Conservation (phyloP, 495 filamentous ascomycete genomes). For the Aspergillus olivimuriae region DNA sequence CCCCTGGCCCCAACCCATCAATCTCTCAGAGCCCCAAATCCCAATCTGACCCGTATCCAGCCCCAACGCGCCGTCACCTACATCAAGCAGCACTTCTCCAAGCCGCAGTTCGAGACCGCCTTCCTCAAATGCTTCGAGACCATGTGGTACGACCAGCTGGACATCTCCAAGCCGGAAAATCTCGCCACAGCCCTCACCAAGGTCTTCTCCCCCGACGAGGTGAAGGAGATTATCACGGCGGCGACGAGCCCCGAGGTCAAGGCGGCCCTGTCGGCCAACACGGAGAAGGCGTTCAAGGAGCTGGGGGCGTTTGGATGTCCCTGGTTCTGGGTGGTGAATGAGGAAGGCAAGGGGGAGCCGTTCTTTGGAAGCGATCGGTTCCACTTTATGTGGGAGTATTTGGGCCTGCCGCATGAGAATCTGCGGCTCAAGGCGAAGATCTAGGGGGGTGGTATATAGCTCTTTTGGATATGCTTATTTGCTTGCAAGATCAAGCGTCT, state of each 20-base stretch:
- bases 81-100: constrained; percentile 49
- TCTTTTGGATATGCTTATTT: not conserved
- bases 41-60: constrained; percentile 17
- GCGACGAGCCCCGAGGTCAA: constrained; percentile 49
- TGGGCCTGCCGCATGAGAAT: constrained; percentile 33
- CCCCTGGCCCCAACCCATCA: constrained; percentile 9
- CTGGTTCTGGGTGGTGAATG: constrained; percentile 67
- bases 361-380: constrained; percentile 77
- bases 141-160: constrained; percentile 40
- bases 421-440: constrained; percentile 8
- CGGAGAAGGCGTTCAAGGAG: constrained; percentile 49
- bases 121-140: constrained; percentile 40
- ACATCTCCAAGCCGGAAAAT: constrained; percentile 43
- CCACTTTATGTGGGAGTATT: constrained; percentile 36
- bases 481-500: not conserved
- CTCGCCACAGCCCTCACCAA: constrained; percentile 25
- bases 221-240: constrained; percentile 44
- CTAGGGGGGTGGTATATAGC: not conserved
- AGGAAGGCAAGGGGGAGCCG: constrained; percentile 50
- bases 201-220: constrained; percentile 34
- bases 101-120: constrained; percentile 31
- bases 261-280: constrained; percentile 49
- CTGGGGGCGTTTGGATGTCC: constrained; percentile 68
- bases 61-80: constrained; percentile 59
- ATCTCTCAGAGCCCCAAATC: not conserved